Evolutionary conservation across 2,329 filamentous ascomycete species (phyloP).

Genomic region (Curvularia hawaiiensis): DNA sequence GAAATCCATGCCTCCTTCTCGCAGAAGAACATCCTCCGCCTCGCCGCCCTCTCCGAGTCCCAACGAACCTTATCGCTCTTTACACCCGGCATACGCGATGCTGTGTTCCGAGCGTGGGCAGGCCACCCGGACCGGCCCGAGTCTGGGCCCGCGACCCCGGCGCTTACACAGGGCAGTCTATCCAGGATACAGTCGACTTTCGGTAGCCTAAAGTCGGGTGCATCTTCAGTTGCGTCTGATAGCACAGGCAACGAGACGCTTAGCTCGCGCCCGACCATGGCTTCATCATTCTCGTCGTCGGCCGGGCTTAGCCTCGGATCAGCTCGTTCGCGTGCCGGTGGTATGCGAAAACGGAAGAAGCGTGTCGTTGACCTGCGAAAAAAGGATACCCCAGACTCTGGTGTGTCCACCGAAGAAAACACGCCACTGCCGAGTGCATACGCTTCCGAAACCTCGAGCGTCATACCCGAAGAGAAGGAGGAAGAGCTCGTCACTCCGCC

Average conservation of each 20-base stretch:
- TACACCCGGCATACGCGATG: slow-evolving; percentile 87
- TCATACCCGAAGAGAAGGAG: slow-evolving; percentile 42
- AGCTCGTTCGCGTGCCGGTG: slow-evolving; percentile 63
- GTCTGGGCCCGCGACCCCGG: slow-evolving; percentile 49
- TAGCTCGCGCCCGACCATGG: slow-evolving; percentile 71
- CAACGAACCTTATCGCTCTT: slow-evolving; percentile 90
- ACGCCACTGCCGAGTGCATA: slow-evolving; percentile 59
- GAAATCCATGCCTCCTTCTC: slow-evolving; percentile 92
- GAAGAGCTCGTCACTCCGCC: slow-evolving; percentile 43
- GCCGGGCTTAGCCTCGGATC: slow-evolving; percentile 68
- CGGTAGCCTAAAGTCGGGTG: slow-evolving; percentile 54
- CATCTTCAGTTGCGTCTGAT: slow-evolving; percentile 44
- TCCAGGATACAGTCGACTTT: slow-evolving; percentile 54
- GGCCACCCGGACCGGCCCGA: slow-evolving; percentile 75
- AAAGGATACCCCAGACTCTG: slow-evolving; percentile 55
- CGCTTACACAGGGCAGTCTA: slow-evolving; percentile 51
- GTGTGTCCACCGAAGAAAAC: slow-evolving; percentile 58
- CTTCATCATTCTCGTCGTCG: slow-evolving; percentile 62
- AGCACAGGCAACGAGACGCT: slow-evolving; percentile 54
- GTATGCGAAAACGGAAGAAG: slow-evolving; percentile 79
- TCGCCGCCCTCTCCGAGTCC: slow-evolving; percentile 83
- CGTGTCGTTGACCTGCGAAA: slow-evolving; percentile 81
- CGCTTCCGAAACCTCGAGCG: slow-evolving; percentile 60
- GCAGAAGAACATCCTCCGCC: slow-evolving; percentile 85
- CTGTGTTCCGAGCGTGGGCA: slow-evolving; percentile 91